Evolutionary conservation across 805 yeast genomes (phyloP), one percentile per base, ranked within the genome.

Genomic region (Lachancea meyersii): DNA sequence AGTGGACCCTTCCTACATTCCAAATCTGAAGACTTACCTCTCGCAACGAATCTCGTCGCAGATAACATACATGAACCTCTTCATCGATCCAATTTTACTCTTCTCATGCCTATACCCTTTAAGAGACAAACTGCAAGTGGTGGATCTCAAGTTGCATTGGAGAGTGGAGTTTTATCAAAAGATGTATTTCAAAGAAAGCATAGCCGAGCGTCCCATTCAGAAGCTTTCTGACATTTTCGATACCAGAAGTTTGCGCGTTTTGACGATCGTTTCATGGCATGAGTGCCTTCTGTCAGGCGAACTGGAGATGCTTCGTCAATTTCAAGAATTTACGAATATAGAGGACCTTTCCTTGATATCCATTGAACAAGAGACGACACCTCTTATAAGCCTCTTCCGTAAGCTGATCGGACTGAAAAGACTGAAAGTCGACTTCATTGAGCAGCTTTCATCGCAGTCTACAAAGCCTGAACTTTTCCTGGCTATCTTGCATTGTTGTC

Each of bases 191-290:
- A 41, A 41, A 5, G 35, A 47, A 21, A 38, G 40, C 27, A 46
- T 54, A 26, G 42, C 47, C 24, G 50, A 51, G 5, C 49, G 50
- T 30, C 48, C 50, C 33, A 41, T 52, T 7, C 48, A 50, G 3
- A 52, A 53, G 42, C 48, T 68, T 21, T 58, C 61, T 6, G 72
- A 69, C 33, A 45, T 69, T 1, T 67, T 69, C 39, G 70, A 67
- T 46, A 49, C 55, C 2, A 50, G 63, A 36, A 48, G 59, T 2
- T 51, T 69, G 41, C 64, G 62, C 43, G 58, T 62, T 0, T 50
- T 69, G 23, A 68, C 73, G 0, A 58, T 69, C 3, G 68, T 69
- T 4, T 69, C 73, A 3, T 69, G 73, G 73, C 65, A 60, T 48
- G 71, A 68, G 39, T 53, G 58, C n/a, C 43, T 59, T 14, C 46